A percentile compares a stretch with the other conserved stretches of the same genome.
Evolutionary conservation across 148 eudicot species (phyloP).

Genomic region (Drosera capensis): DNA sequence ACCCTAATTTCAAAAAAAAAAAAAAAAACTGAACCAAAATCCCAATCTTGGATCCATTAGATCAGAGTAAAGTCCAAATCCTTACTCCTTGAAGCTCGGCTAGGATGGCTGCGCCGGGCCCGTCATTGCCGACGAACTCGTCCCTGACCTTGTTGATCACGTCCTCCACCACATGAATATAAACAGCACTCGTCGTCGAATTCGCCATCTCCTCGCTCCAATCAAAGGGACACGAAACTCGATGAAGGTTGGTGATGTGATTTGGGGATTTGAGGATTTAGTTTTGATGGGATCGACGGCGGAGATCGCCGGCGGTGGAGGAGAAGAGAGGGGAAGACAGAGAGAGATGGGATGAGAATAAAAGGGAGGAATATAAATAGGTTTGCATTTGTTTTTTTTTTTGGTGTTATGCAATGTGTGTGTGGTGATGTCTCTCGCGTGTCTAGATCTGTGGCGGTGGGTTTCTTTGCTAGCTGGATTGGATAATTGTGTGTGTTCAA

Average conservation of each 20-base stretch:
- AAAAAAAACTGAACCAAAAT: conserved; percentile 6
- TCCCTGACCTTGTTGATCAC: conserved; percentile 87
- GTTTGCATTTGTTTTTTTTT: conserved; percentile 66
- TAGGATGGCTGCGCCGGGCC: conserved; percentile 67
- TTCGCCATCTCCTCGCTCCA: conserved; percentile 25
- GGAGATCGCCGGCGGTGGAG: not conserved
- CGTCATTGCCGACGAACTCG: conserved; percentile 53
- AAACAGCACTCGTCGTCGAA: conserved; percentile 59
- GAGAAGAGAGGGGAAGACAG: not conserved
- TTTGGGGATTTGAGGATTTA: not conserved
- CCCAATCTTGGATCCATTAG: conserved; percentile 5
- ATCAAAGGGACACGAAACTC: not conserved
- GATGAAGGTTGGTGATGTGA: not conserved
- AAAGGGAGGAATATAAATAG: conserved; percentile 81
- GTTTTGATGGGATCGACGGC: not conserved
- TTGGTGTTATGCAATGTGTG: too few relatives aligned
- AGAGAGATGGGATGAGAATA: conserved; percentile 6
- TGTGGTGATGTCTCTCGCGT: conserved; percentile 23
- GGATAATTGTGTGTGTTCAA: too few relatives aligned
- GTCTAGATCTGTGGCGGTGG: conserved; percentile 18
- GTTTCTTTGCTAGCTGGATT: too few relatives aligned
- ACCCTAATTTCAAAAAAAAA: too few relatives aligned
- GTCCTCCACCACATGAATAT: conserved; percentile 73
- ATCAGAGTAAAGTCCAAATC: not conserved
- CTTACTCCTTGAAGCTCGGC: conserved; percentile 67